Base-by-base conservation (phyloP, 495 filamentous ascomycete genomes). In the Aspergillus cristatus region DNA sequence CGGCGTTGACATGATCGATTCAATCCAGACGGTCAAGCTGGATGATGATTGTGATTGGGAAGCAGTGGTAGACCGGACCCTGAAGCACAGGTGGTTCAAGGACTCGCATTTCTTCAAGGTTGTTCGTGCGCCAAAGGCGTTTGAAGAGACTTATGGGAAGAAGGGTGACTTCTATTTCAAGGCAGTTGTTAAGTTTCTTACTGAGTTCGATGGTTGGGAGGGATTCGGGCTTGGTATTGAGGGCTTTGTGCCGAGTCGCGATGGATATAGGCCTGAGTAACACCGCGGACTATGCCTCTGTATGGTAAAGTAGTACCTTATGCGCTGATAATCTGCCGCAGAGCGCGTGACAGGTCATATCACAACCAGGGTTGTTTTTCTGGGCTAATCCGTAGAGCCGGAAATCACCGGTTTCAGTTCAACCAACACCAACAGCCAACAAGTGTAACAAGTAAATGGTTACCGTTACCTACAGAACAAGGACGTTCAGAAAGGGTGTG, bases 71-170 rank as follows among this genome's bases (percentile, higher is more conserved):
- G 47, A 79, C 84, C 1, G 68, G 72, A 20, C 50, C 79, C 18
- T 65, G 65, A 55, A 79, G 77, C 22, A 39, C 83, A 10, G 74
- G 65, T 7, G 71, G 69, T 51, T 61, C 7, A 71, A 67, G 12
- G 81, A 86, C 57, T 71, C 77, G 26, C 81, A 86, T 59, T 84
- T 65, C 47, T 78, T 86, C 4, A 84, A 84, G 35, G 44, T 37
- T 12, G 50, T 84, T 6, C 68, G 83, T 30, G 71, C 78, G 2
- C 76, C 85, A 51, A 76, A 68, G 35, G 78, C 76, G 40, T 74
- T 75, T n/a, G 73, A 76, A 1, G 62, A 67, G 50, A 78, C 81
- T 17, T 89, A 79, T 79, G 76, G 80, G 15, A 77, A 84, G 47
- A 71, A 76, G 14, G 71, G 77, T 40, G 66, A 75, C 31, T 74